Base-by-base conservation (phyloP, 805 yeast genomes). In the Yamadazyma philogaea region DNA sequence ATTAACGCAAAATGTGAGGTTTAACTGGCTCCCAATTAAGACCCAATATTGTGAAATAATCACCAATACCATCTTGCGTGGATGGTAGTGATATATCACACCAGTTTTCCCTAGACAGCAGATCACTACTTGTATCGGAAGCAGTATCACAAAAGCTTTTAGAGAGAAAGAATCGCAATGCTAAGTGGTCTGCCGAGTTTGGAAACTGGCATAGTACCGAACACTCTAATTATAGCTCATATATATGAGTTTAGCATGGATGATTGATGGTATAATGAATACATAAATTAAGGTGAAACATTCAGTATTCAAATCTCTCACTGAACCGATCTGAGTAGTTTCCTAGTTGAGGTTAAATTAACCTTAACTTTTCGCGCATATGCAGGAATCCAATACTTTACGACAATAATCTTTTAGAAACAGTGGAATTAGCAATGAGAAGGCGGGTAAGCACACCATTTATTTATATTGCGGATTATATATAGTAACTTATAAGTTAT, bases 351-450 rank as follows among this genome's bases (percentile, higher is more conserved):
- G 8, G 28, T 24, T 7, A n/a, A 24, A 11, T 24, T 5, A 7
- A 7, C 28, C 12, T 24, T 24, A n/a, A n/a, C 17, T 18, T 15
- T 10, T 10, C 12, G 34, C 19, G 18, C 20, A 20, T 18, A 14
- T 33, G 27, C 36, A 33, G 36, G 36, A 20, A 6, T 19, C 20
- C 21, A 33, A 18, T 19, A 33, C 36, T 20, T 33, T 33, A 33
- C 36, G 34, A 30, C 34, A 16, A 24, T n/a, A 7, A 24, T 11
- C 3, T 24, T 24, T 11, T 24, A 24, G n/a, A n/a, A 24, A 24
- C 30, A 30, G 12, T 30, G 18, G 17, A 30, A 30, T 30, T 16
- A 30, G 20, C 15, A 30, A 20, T 18, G 34, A 20, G 18, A 20
- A 8, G 19, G 15, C 12, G 18, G 19, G 20, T 7, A 30, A 15